Evolutionary conservation across 164 flowering plant genomes (phyloP).

Genomic region (Aristolochia californica): DNA sequence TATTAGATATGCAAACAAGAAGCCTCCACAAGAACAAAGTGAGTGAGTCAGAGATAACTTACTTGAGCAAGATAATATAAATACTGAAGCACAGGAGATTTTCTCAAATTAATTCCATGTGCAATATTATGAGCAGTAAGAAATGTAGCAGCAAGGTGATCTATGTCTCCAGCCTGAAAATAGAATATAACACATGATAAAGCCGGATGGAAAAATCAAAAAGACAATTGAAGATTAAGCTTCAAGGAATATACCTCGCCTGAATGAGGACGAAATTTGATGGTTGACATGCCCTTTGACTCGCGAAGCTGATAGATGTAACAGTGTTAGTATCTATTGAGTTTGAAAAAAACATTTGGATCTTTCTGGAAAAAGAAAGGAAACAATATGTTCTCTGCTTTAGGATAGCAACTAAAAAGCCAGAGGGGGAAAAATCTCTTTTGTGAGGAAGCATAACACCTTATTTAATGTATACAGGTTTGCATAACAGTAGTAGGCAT

Average conservation of each 20-base stretch:
- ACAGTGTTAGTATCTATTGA: too few species aligned
- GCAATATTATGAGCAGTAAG: slow-evolving; percentile 81
- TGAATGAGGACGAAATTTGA: slow-evolving; percentile 89
- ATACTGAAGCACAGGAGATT: slow-evolving; percentile 95
- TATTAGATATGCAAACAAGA: neutral
- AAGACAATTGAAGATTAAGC: neutral
- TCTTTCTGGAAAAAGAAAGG: too few species aligned
- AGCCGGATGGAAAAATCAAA: neutral
- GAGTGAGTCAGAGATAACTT: neutral
- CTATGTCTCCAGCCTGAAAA: slow-evolving; percentile 91
- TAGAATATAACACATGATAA: neutral
- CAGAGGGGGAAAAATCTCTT: neutral
- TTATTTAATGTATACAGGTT: slow-evolving; percentile 90
- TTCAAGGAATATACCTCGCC: slow-evolving; percentile 62
- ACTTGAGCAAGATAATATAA: slow-evolving; percentile 93
- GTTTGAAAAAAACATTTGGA: too few species aligned
- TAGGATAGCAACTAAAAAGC: neutral
- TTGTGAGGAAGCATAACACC: slow-evolving; percentile 26
- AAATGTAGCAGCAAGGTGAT: slow-evolving; percentile 97
- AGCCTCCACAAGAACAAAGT: neutral
- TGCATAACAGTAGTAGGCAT: slow-evolving; percentile 90
- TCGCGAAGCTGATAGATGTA: slow-evolving; percentile 63
- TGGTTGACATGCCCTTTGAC: slow-evolving; percentile 92
- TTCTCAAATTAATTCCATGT: slow-evolving; percentile 90
- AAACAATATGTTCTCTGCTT: neutral